Percentiles rank a stretch among this genome's conserved stretches.
These are phyloP conservation scores for Gonium pectorale DNA, from an alignment of 139 green algal genomes.

Conservation along the genomic window DNA sequence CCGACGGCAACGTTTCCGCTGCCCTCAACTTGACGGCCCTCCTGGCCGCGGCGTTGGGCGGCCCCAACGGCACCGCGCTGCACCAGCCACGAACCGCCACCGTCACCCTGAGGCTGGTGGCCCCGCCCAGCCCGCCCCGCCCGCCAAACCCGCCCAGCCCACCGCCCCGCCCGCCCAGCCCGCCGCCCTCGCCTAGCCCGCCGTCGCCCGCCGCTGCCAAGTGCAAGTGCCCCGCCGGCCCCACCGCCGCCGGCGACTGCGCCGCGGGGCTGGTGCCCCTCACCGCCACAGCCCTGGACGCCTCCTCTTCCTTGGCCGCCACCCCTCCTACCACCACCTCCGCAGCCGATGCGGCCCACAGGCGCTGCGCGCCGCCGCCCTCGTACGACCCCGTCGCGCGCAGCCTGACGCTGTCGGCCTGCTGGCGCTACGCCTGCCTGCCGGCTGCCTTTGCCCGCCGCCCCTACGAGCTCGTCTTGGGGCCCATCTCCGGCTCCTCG, in stretches of 20 bases:
- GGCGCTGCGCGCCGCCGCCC: neutral
- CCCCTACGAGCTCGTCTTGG: slow-evolving; percentile 16
- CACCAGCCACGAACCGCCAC: too few relatives aligned
- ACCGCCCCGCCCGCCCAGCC: too few relatives aligned
- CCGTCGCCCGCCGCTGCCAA: neutral
- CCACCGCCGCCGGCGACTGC: neutral
- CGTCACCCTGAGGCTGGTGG: neutral
- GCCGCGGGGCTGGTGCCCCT: neutral
- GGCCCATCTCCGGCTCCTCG: neutral
- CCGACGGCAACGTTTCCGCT: too few relatives aligned
- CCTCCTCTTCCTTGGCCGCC: too few relatives aligned
- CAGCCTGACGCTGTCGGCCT: neutral
- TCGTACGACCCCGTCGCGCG: neutral
- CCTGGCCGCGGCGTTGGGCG: too few relatives aligned
- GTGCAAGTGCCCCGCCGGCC: neutral
- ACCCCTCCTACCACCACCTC: too few relatives aligned
- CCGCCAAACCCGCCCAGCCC: too few relatives aligned
- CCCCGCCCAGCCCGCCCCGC: neutral
- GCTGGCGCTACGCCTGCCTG: slow-evolving; percentile 40
- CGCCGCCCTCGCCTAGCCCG: too few relatives aligned
- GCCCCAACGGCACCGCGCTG: too few relatives aligned
- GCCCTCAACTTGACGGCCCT: too few relatives aligned
- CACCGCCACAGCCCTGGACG: neutral
- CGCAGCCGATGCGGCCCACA: neutral
- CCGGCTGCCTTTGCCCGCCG: neutral